Conservation (phyloP, 1,139 yeast species). For the Pichia sp. region DNA sequence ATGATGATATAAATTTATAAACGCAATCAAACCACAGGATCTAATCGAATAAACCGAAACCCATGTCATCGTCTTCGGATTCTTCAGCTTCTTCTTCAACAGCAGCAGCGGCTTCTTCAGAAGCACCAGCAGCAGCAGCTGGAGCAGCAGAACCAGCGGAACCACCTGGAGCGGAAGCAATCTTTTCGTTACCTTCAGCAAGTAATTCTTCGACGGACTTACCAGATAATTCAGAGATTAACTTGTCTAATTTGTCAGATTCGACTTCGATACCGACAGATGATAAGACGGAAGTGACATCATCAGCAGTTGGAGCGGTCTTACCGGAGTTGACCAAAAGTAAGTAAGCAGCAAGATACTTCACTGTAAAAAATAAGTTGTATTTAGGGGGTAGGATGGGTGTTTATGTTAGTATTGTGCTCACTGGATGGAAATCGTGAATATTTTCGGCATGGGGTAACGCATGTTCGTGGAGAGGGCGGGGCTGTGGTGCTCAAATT, state of each 20-base stretch:
- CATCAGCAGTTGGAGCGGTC: conserved; percentile 72
- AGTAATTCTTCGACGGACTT: conserved; percentile 72
- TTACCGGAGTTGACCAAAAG: conserved; percentile 86
- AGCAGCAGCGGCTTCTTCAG: conserved; percentile 58
- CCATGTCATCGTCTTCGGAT: conserved; percentile 77
- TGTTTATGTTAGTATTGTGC: conserved; percentile 19
- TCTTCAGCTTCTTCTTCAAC: conserved; percentile 53
- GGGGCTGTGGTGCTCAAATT: too few species aligned
- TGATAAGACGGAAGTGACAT: conserved; percentile 68
- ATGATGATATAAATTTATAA: neutral
- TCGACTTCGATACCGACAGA: conserved; percentile 81
- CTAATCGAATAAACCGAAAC: conserved; percentile 88
- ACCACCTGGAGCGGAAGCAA: conserved; percentile 82
- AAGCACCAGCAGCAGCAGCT: conserved; percentile 53
- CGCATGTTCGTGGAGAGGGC: too few species aligned
- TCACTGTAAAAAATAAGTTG: conserved; percentile 45
- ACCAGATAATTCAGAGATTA: conserved; percentile 74
- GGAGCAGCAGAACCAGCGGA: conserved; percentile 72
- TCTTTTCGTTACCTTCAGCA: conserved; percentile 78
- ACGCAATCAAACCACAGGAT: neutral
- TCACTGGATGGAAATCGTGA: too few species aligned
- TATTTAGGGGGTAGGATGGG: neutral
- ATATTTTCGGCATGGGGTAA: too few species aligned
- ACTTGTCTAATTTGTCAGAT: conserved; percentile 64
- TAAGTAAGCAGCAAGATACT: conserved; percentile 90